Evolutionary conservation across 2,329 filamentous ascomycete genomes (phyloP).

Genomic region (Colletotrichum sp.): DNA sequence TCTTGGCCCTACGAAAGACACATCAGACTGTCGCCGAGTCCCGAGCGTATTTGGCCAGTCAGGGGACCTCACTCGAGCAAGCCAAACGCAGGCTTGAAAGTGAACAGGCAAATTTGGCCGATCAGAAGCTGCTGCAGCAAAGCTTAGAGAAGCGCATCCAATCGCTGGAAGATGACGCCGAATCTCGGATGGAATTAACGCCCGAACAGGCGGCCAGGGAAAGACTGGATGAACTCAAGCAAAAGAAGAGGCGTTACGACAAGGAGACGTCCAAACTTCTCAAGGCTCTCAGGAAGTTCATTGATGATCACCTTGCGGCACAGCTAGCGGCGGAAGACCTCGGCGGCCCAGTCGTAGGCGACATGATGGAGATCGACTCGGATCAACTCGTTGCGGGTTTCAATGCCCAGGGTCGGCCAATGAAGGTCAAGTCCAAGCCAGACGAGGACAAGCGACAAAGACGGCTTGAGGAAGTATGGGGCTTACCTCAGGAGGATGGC

Average conservation of each 20-base stretch:
- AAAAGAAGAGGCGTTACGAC: slow-evolving; percentile 65
- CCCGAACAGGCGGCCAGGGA: slow-evolving; percentile 68
- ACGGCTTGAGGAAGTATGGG: slow-evolving; percentile 70
- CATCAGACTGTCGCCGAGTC: slow-evolving; percentile 69
- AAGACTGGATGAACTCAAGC: slow-evolving; percentile 63
- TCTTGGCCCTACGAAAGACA: slow-evolving; percentile 74
- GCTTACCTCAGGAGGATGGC: slow-evolving; percentile 27
- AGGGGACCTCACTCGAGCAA: slow-evolving; percentile 45
- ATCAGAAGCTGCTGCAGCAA: slow-evolving; percentile 60
- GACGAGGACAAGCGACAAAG: slow-evolving; percentile 59
- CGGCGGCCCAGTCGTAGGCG: slow-evolving; percentile 82
- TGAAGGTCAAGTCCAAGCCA: slow-evolving; percentile 47
- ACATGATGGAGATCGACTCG: slow-evolving; percentile 67
- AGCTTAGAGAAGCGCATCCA: slow-evolving; percentile 63
- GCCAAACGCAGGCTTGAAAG: slow-evolving; percentile 53
- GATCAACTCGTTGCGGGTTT: slow-evolving; percentile 66
- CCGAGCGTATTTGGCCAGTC: slow-evolving; percentile 59
- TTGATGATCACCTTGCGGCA: slow-evolving; percentile 71
- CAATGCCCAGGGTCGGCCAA: slow-evolving; percentile 62
- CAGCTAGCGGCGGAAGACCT: slow-evolving; percentile 86
- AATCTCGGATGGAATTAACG: slow-evolving; percentile 61
- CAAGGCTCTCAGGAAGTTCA: slow-evolving; percentile 70
- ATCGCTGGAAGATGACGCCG: slow-evolving; percentile 61
- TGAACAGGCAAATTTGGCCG: slow-evolving; percentile 55
- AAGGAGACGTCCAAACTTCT: slow-evolving; percentile 65